Evolutionary conservation across 768 basidiomycete genomes (phyloP), one percentile per base, ranked within the genome.

Genomic region (Leccinum boreale): DNA sequence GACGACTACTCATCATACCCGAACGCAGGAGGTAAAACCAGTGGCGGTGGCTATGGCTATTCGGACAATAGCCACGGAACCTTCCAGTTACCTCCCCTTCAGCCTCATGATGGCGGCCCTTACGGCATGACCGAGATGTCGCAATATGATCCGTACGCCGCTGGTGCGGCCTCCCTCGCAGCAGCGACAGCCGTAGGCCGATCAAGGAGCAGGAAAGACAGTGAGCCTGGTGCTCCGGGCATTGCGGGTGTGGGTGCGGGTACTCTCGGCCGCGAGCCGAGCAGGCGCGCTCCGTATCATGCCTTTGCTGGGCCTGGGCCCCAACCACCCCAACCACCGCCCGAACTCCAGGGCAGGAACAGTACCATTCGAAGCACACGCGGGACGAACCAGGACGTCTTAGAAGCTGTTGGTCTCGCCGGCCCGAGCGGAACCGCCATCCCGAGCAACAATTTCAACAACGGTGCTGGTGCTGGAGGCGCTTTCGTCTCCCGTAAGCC

Each of bases 41-140:
- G 65, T 2, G 65, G 61, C 1, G 66, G 64, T 2, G 62, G 61
- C 1, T 73, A 68, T 49, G 75, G 69, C 14, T 82, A 81, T 26
- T 83, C 84, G 12, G 77, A 79, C 19, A 77, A 77, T 21, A 78
- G 75, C 33, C 84, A 87, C 58, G 86, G 85, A n/a, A 83, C 85
- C 4, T 85, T 73, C 60, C 73, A 67, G 4, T 79, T 85, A 60
- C 74, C 79, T 0, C 73, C 82, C 1, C 73, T 83, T 69, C 56
- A 50, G 12, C 69, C 63, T 19, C 67, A 67, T 48, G 71, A 60
- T 15, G 84, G 82, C 46, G 84, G 82, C 44, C 65, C 72, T 17
- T 86, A 83, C 65, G 74, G 75, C 24, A 81, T 85, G 82, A 75
- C 73, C 19, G 83, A 84, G 63, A 71, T 76, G 66, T 60, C 72